Percentiles rank a stretch among this genome's conserved stretches.
phyloP scores from a whole-genome alignment of 1,284 basidiomycete species.

The Ceratobasidium theobromae region DNA sequence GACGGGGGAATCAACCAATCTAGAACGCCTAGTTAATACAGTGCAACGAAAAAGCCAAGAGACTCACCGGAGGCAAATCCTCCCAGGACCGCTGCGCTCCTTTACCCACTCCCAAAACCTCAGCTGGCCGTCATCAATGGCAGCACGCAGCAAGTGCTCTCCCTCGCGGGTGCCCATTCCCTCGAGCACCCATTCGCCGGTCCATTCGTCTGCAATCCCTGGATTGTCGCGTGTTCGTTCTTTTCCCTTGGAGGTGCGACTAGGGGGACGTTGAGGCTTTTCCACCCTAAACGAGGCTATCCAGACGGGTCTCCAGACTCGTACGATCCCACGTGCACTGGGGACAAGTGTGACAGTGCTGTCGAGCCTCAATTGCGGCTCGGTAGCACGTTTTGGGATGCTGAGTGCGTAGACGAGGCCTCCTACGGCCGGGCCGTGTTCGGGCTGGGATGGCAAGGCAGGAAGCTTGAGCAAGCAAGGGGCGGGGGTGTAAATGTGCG shows the following conservation, averaged over 20 bases:
- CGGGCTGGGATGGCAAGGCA: neutral
- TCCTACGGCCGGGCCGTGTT: constrained; percentile 46
- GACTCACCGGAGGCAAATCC: constrained; percentile 42
- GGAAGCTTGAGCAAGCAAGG: neutral
- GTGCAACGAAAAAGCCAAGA: neutral
- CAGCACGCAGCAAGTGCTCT: constrained; percentile 55
- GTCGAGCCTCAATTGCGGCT: neutral
- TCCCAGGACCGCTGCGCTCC: constrained; percentile 59
- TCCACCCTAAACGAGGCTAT: constrained; percentile 38
- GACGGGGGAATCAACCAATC: constrained; percentile 12
- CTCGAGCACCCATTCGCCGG: constrained; percentile 72
- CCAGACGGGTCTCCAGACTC: constrained; percentile 47
- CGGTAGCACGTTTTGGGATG: constrained; percentile 40
- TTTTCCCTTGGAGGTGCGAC: neutral
- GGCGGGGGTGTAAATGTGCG: constrained; percentile 50
- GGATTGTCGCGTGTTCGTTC: too few species aligned
- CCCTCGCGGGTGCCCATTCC: constrained; percentile 72
- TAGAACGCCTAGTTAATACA: neutral
- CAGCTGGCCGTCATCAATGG: constrained; percentile 46
- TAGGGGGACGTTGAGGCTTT: neutral
- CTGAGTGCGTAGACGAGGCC: constrained; percentile 41
- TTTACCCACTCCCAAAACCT: constrained; percentile 60
- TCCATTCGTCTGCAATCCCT: constrained; percentile 64
- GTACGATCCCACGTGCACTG: constrained; percentile 39
- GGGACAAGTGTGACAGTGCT: neutral